Evolutionary conservation across 2,329 filamentous ascomycete species (phyloP), one percentile per base, ranked within the genome.

Genomic region (Raffaelea deltoideospora): DNA sequence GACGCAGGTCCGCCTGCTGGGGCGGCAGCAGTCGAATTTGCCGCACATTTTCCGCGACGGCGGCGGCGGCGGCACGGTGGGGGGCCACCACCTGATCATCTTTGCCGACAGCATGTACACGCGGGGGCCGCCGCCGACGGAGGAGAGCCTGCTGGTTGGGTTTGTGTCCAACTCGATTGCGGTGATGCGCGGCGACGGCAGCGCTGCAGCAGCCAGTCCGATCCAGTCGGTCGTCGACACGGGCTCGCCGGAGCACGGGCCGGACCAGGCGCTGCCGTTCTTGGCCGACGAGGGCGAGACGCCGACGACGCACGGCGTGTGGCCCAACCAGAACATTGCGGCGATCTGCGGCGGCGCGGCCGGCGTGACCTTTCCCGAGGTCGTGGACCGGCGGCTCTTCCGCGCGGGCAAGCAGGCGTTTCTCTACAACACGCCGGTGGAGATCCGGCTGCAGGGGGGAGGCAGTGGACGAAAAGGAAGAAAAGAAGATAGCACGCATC

Each of bases 21-120:
- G 42, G 5, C 40, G 5, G 31, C 44, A 45, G 37, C 18, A 31
- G 32, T 45, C 44, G 31, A 45, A 44, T 32, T 36, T 39, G 10
- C 44, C 44, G 24, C 35, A 45, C 36, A 37, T 41, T 14, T 45
- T 33, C 37, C 44, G 44, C 22, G 44, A 45, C 36, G 44, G 44
- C 21, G 44, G 44, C 19, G 44, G 44, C 21, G 44, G 44, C 31
- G 44, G 44, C 32, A 40, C 39, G 2, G 40, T 45, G 3, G 27
- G 27, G 34, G 44, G 44, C 3, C 39, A 37, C 31, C 20, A 43
- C 11, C 28, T 45, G 18, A 42, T 44, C 35, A 44, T 44, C 19
- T 45, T 43, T 30, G 38, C 44, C 2, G 44, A 45, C 26, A 32
- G 42, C 31, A 40, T 14, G 10, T 45, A 45, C 35, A 45, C 44